A percentile compares a stretch with the other conserved stretches of the same genome.
Evolutionary conservation across 169 alveolate genomes (phyloP).

Genomic region (Pseudocohnilembus persalinus): DNA sequence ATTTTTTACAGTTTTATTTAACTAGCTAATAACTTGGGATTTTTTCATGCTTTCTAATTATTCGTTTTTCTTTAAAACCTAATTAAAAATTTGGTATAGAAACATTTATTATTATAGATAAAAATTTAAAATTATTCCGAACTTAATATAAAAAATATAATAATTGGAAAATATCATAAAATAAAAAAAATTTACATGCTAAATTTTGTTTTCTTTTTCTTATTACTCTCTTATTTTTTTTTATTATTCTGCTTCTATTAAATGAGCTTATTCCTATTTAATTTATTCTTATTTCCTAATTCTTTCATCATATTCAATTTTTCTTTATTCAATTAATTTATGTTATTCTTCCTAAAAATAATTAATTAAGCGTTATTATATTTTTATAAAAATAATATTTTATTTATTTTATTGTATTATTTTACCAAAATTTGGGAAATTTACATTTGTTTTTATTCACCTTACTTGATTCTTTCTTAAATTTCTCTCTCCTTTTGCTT

Average conservation of each 20-base stretch:
- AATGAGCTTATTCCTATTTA: not conserved
- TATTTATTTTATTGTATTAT: not conserved
- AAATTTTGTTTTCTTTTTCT: constrained; percentile 20
- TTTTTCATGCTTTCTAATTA: not conserved
- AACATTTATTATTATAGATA: too few relatives aligned
- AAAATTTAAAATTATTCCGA: too few relatives aligned
- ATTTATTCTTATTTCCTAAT: not conserved
- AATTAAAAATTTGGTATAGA: not conserved
- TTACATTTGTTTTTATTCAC: constrained; percentile 4
- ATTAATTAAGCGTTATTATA: not conserved
- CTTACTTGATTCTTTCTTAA: not conserved
- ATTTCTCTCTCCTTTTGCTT: not conserved
- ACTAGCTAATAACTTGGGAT: not conserved
- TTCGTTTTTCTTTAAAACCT: not conserved
- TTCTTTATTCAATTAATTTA: constrained; percentile 3
- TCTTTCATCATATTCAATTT: constrained; percentile 1
- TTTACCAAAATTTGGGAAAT: constrained; percentile 2
- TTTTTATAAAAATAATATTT: not conserved
- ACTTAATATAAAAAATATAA: too few relatives aligned
- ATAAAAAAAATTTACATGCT: not conserved
- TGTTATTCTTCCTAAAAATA: not conserved
- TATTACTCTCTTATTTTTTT: not conserved
- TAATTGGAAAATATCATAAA: not conserved
- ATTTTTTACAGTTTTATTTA: not conserved
- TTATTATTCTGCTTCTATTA: not conserved